Conservation (phyloP, 2,329 filamentous ascomycete species). For the Aaosphaeria pasadenensis region DNA sequence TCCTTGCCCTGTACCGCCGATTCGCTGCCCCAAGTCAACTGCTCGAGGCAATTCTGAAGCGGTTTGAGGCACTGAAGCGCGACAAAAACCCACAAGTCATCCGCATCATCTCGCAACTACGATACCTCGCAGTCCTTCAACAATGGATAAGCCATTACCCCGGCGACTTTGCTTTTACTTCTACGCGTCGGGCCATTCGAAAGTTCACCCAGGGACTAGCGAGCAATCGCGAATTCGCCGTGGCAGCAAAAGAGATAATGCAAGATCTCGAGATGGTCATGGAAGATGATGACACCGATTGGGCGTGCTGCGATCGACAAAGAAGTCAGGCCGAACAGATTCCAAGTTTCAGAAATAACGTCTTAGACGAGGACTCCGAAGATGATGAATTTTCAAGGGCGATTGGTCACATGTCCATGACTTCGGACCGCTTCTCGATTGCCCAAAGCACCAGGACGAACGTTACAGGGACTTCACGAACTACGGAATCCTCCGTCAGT, state of each 20-base stretch:
- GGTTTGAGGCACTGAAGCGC: conserved; percentile 68
- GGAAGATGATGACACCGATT: conserved; percentile 88
- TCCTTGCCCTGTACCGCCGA: conserved; percentile 89
- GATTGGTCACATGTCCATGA: conserved; percentile 28
- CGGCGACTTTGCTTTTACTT: conserved; percentile 82
- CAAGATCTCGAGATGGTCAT: conserved; percentile 71
- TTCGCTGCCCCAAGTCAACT: conserved; percentile 81
- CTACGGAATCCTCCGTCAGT: conserved; percentile 24
- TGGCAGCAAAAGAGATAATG: conserved; percentile 81
- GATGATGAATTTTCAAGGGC: conserved; percentile 32
- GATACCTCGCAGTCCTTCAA: conserved; percentile 78
- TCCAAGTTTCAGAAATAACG: conserved; percentile 43
- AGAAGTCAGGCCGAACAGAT: conserved; percentile 42
- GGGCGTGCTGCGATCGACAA: conserved; percentile 78
- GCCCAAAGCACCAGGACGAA: conserved; percentile 23
- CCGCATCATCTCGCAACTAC: conserved; percentile 76
- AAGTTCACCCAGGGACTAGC: conserved; percentile 75
- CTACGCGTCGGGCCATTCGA: conserved; percentile 68
- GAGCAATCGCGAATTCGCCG: conserved; percentile 75
- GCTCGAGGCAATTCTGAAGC: conserved; percentile 72
- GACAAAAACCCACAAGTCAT: conserved; percentile 68
- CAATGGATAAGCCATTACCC: conserved; percentile 90
- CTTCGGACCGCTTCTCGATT: conserved; percentile 23
- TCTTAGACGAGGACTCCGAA: conserved; percentile 39
- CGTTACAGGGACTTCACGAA: conserved; percentile 18